Evolutionary conservation across 257 asterid genomes (phyloP), one percentile per base, ranked within the genome.

Genomic region (Nicotiana knightiana): DNA sequence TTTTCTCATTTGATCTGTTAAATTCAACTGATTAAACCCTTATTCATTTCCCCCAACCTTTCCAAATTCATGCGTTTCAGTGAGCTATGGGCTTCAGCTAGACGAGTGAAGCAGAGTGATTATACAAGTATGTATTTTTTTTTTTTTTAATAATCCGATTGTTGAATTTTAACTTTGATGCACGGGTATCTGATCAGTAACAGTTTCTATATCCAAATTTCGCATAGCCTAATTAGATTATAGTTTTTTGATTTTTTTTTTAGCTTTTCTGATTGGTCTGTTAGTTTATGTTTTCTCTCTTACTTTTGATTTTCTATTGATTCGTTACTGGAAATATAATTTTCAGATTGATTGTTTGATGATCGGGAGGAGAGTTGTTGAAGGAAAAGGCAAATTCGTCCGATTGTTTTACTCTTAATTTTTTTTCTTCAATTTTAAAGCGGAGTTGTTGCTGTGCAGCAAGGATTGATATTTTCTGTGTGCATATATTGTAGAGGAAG

Each of bases 361-460:
- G 90, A 88, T 83, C 87, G 76, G 90, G 82, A 66, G 82, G 75
- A 77, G 81, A 64, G 39, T 37, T 77, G 67, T 67, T 82, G 81
- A 77, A 77, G 84, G 63, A 80, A 63, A 81, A 84, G 37, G 26
- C 26, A 16, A 48, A 8, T 3, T 15, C 6, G 46, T 75, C 63
- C 4, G 85, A 81, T 77, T 63, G 83, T 68, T 77, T 87, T 84
- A 79, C 85, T 84, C 81, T 85, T 85, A 82, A 62, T 39, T 9
- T 62, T 62, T 64, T 35, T 28, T 51, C 24, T 21, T 16, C 61
- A 24, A 13, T 75, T 73, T 75, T 51, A 10, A 46, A 12, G 78
- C 2, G 24, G 64, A 58, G 26, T 2, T 4, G 65, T n/a, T 59
- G 3, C 64, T 64, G 70, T 53, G 51, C 76, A 6, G 5, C 48